Conservation (phyloP, 345 rosid genomes). For the Cardamine resedifolia region DNA sequence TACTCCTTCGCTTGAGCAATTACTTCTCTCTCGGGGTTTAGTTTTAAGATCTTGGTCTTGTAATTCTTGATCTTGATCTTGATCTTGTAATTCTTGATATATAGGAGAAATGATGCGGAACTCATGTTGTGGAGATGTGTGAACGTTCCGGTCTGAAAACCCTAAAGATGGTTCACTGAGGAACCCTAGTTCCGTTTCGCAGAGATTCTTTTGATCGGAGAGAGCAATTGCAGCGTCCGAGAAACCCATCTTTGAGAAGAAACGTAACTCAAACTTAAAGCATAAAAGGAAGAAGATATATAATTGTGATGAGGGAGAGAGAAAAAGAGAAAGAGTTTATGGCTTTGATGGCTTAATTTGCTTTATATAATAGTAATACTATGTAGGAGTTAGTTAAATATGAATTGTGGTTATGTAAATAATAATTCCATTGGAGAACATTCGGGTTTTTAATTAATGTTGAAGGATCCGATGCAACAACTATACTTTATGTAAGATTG, state of each 20-base stretch:
- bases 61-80: constrained; percentile 8
- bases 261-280: constrained; percentile 19
- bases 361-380: constrained; percentile 19
- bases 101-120: background rate
- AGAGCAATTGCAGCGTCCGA: constrained; percentile 13
- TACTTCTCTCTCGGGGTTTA: background rate
- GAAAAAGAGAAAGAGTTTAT: background rate
- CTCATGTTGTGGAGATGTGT: background rate
- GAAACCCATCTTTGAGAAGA: constrained; percentile 29
- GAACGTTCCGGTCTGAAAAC: constrained; percentile 20
- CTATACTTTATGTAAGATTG: constrained; percentile 39
- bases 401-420: background rate
- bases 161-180: constrained; percentile 20
- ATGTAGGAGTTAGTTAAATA: background rate
- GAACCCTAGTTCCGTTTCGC: constrained; percentile 13
- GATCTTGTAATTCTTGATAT: constrained; percentile 16
- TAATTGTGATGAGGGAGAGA: constrained; percentile 15
- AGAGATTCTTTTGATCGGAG: constrained; percentile 27
- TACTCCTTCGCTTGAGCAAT: background rate
- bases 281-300: background rate
- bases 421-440: constrained; percentile 19
- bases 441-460: constrained; percentile 34
- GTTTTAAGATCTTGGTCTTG: constrained; percentile 6
- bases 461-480: constrained; percentile 43
- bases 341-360: constrained; percentile 26